Conservation (phyloP, 805 yeast species). For the Starmera amethionina region DNA sequence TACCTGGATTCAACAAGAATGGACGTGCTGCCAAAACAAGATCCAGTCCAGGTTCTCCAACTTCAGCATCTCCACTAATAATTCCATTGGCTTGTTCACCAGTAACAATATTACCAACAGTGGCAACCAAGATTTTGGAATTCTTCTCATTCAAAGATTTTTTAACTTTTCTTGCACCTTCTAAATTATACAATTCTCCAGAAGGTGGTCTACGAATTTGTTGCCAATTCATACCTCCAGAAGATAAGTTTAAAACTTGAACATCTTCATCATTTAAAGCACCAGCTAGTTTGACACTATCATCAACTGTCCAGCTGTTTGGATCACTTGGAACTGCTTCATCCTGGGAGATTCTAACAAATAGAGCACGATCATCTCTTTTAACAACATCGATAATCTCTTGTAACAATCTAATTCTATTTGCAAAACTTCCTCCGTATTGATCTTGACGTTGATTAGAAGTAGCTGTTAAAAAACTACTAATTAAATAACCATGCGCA, state of each 20-base stretch:
- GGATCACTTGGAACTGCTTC: constrained; percentile 25
- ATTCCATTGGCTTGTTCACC: constrained; percentile 28
- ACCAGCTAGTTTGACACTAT: constrained; percentile 31
- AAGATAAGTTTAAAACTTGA: constrained; percentile 43
- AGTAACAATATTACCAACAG: constrained; percentile 35
- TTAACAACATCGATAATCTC: constrained; percentile 36
- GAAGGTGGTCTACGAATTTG: constrained; percentile 19
- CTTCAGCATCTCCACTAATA: constrained; percentile 7
- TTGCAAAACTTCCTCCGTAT: constrained; percentile 52
- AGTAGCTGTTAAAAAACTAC: constrained; percentile 33
- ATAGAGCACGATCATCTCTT: constrained; percentile 34
- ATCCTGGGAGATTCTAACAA: constrained; percentile 36
- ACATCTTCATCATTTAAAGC: constrained; percentile 32
- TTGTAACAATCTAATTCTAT: constrained; percentile 37
- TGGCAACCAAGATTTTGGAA: constrained; percentile 22
- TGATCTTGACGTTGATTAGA: constrained; percentile 45
- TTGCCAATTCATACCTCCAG: constrained; percentile 37
- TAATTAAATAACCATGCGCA: constrained; percentile 48
- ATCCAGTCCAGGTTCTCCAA: constrained; percentile 33
- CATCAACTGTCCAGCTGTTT: constrained; percentile 27
- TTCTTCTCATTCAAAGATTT: constrained; percentile 32
- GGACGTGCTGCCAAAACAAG: constrained; percentile 34
- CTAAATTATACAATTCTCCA: constrained; percentile 25
- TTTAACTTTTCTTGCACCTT: constrained; percentile 32
- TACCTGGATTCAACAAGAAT: constrained; percentile 40